Conservation (phyloP, 2,329 filamentous ascomycete species). For the Aspergillus felis region DNA sequence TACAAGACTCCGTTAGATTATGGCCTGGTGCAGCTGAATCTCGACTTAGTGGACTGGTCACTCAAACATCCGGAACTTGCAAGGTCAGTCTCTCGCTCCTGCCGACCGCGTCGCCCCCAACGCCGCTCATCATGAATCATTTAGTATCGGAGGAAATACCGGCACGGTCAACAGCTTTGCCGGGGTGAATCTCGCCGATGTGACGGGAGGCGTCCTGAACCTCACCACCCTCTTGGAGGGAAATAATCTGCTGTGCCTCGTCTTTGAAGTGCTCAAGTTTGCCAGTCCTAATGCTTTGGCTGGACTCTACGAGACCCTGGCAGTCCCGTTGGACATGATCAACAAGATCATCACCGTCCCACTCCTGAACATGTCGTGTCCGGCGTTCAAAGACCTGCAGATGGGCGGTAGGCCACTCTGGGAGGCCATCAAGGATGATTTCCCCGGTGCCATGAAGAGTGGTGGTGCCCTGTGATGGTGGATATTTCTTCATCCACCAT, state of each 20-base stretch:
- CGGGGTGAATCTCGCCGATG: conserved; percentile 41
- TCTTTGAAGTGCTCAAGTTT: conserved; percentile 31
- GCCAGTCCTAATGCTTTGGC: conserved; percentile 30
- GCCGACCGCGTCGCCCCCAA: background rate
- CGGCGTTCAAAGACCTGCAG: conserved; percentile 30
- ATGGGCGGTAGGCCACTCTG: conserved; percentile 29
- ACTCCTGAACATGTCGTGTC: conserved; percentile 27
- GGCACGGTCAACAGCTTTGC: conserved; percentile 50
- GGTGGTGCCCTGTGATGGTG: conserved; percentile 6
- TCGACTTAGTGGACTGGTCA: conserved; percentile 39
- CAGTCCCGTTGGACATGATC: conserved; percentile 25
- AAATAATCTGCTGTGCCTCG: conserved; percentile 41
- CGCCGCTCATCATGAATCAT: background rate
- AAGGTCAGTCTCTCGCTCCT: conserved; percentile 15
- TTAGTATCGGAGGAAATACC: conserved; percentile 51
- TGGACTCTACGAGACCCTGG: conserved; percentile 26
- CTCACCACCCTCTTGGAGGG: conserved; percentile 32
- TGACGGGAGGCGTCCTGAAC: conserved; percentile 43
- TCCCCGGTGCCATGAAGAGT: conserved; percentile 26
- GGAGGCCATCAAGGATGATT: conserved; percentile 25
- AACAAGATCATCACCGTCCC: conserved; percentile 26
- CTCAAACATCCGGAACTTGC: conserved; percentile 41
- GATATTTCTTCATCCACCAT: background rate
- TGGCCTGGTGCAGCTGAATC: conserved; percentile 41
- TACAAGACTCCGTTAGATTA: conserved; percentile 47